Evolutionary conservation across 768 basidiomycete species (phyloP).

Genomic region (Daedaleopsis nitida): DNA sequence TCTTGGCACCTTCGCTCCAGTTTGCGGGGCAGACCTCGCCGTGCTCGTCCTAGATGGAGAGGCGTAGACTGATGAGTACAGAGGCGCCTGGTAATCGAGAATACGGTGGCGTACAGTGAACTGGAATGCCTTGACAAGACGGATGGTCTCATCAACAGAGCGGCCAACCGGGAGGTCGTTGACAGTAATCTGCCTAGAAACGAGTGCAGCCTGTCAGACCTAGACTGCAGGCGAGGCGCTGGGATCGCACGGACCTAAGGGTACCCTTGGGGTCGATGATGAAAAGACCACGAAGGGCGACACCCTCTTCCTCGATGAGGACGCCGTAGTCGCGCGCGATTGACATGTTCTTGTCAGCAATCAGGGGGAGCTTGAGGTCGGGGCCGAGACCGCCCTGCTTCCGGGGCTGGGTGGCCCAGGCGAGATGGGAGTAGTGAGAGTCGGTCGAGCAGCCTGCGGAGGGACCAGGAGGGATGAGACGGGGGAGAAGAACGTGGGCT

Average conservation of each 20-base stretch:
- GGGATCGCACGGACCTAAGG: slow-evolving; percentile 49
- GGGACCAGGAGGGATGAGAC: slow-evolving; percentile 8
- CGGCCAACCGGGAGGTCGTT: slow-evolving; percentile 96
- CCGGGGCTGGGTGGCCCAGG: slow-evolving; percentile 82
- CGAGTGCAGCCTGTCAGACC: background rate
- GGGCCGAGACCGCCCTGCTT: slow-evolving; percentile 90
- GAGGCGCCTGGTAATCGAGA: background rate
- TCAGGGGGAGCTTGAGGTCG: slow-evolving; percentile 79
- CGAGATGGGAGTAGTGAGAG: slow-evolving; percentile 85
- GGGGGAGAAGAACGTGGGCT: background rate
- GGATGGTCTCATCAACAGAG: slow-evolving; percentile 89
- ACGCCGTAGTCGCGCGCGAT: slow-evolving; percentile 88
- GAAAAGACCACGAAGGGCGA: slow-evolving; percentile 86
- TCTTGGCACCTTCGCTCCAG: slow-evolving; percentile 81
- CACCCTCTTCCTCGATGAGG: slow-evolving; percentile 84
- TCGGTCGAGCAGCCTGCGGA: slow-evolving; percentile 78
- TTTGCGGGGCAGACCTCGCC: slow-evolving; percentile 94
- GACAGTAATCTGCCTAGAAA: slow-evolving; percentile 73
- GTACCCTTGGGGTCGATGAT: slow-evolving; percentile 84
- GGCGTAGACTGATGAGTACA: slow-evolving; percentile 2
- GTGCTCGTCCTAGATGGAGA: slow-evolving; percentile 63
- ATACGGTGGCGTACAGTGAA: slow-evolving; percentile 59
- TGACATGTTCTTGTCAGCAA: slow-evolving; percentile 78
- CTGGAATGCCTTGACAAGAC: slow-evolving; percentile 93
- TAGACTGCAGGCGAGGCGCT: background rate